Conservation (phyloP, 768 basidiomycete genomes). For the Paxillus involutus region DNA sequence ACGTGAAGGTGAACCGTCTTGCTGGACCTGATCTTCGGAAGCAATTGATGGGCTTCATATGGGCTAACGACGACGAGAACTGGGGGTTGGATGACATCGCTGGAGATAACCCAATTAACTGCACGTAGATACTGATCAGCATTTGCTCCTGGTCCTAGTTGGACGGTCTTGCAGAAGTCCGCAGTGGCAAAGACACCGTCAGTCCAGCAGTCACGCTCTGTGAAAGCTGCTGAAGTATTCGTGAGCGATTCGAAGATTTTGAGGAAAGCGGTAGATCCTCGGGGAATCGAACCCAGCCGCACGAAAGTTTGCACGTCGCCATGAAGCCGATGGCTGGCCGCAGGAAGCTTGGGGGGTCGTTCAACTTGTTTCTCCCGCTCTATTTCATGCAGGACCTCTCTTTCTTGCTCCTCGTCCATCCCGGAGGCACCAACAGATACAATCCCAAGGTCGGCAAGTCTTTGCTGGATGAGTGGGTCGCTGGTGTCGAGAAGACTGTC, state of each 20-base stretch:
- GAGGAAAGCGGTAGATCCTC: slow-evolving; percentile 23
- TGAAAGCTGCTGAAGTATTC: slow-evolving; percentile 5
- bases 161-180: slow-evolving; percentile 15
- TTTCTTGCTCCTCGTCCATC: slow-evolving; percentile 43
- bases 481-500: too few relatives aligned
- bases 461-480: too few relatives aligned
- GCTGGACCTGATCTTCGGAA: slow-evolving; percentile 36
- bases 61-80: too few relatives aligned
- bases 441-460: background rate
- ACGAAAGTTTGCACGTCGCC: background rate
- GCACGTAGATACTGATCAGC: slow-evolving; percentile 6
- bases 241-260: slow-evolving; percentile 12
- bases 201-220: slow-evolving; percentile 21
- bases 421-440: slow-evolving; percentile 4
- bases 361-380: slow-evolving; percentile 41
- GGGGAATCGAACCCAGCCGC: slow-evolving; percentile 7
- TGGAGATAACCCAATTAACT: slow-evolving; percentile 13
- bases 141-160: background rate
- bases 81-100: background rate
- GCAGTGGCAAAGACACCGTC: slow-evolving; percentile 11
- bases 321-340: slow-evolving; percentile 31
- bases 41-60: slow-evolving; percentile 37
- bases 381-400: slow-evolving; percentile 42
- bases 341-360: slow-evolving; percentile 29
- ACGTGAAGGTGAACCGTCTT: slow-evolving; percentile 38